Evolutionary conservation across 768 basidiomycete species (phyloP), one percentile per base, ranked within the genome.

Genomic region (Trametes maxima): DNA sequence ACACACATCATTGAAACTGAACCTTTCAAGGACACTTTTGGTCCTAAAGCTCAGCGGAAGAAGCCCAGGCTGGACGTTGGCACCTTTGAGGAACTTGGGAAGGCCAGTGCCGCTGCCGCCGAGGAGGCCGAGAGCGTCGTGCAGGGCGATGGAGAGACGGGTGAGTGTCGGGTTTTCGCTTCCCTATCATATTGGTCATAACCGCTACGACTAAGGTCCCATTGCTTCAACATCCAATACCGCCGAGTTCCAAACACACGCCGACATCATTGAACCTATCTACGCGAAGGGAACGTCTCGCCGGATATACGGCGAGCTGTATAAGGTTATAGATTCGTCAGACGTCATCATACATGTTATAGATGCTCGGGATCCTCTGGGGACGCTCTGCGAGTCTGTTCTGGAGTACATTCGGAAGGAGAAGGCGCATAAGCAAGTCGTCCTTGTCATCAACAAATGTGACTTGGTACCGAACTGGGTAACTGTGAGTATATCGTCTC

Each of bases 401-500:
- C 82, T 98, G 51, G 93, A 95, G 63, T 97, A 90, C 68, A 82
- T 99, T 69, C 86, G 85, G 69, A 98, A 97, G 75, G 96, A 99
- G 78, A 98, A 98, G 75, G 83, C 92, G 21, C 94, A 97, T 77
- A 99, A 99, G 75, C 96, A 98, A 75, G 85, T 99, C 59, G 92
- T 99, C 3, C 86, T 98, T 59, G 84, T 99, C 54, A 86, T 99
- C 68, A 99, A 99, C 81, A 99, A 99, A 78, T 97, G 96, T 71
- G 96, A 99, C 76, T 78, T 99, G 57, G 95, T 99, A 13, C 97
- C 96, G 7, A 97, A 94, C 68, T 99, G 96, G 96, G 96, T 97
- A 43, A 98, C 96, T 10, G 95, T 95, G 75, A 75, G 92, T 62
- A 51, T 39, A 45, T 17, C n/a, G 36, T 54, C 50, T 42, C 50